Base-by-base conservation (phyloP, 148 eudicot genomes). In the Talinum fruticosum region DNA sequence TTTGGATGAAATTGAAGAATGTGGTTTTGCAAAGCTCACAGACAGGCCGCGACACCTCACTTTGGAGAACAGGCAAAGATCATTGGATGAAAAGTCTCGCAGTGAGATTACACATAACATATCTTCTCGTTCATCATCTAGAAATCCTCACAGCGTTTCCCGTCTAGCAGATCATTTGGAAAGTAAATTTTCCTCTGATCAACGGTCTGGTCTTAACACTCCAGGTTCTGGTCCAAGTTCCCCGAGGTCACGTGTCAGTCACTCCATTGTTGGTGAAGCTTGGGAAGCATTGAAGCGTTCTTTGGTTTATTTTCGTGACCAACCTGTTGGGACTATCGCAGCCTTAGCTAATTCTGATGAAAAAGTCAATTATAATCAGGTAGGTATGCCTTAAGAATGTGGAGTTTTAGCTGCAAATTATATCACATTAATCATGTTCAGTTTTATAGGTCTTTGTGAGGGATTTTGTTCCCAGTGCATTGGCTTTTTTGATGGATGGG, bases 401-500 rank as follows among this genome's bases (percentile, higher is more conserved):
- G 21, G n/a, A 13, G n/a, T 51, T 51, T 19, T 51, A 19, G 23
- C n/a, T 51, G n/a, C 15, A 10, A 5, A 1, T 51, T 59, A 3
- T 59, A 6, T 51, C 57, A 6, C 21, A 18, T 51, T 51, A 51
- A 64, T 38, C 32, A 28, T 57, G 30, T 64, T 84, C 54, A 66
- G 28, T 77, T 66, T 29, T 68, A 59, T 74, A 96, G 99, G 99
- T 96, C 51, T 96, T 96, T 75, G 93, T 96, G 10, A 91, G 99
- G 84, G 99, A 96, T 84, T 96, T 96, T 84, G 92, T 96, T 69
- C 99, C 97, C 44, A 96, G 99, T 88, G 99, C 93, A 57, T 69
- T 96, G 88, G 99, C 97, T n/a, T 96, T 91, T 83, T 75, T 96
- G 87, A 96, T 96, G 98, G 91, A 90, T 34, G 97, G 97, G 66